Evolutionary conservation across 768 basidiomycete species (phyloP).

Genomic region (Lactifluus echinatus): DNA sequence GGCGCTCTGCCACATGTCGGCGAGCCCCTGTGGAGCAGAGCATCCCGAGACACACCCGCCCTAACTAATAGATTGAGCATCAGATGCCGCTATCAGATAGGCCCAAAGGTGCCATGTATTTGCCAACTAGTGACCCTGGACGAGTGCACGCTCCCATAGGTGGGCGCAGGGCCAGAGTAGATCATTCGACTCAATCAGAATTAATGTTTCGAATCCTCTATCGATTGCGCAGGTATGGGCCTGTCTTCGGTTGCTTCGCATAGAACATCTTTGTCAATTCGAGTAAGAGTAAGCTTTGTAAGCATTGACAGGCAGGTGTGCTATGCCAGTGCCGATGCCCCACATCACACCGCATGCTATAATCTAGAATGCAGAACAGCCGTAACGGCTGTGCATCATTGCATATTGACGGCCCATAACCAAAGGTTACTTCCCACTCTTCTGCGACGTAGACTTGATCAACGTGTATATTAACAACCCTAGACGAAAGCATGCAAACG

Average conservation of each 20-base stretch:
- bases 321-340: too few relatives aligned
- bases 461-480: background rate
- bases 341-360: background rate
- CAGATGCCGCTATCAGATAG: conserved; percentile 8
- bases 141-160: background rate
- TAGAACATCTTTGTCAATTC: background rate
- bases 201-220: background rate
- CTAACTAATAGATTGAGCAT: background rate
- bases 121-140: background rate
- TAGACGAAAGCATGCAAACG: background rate
- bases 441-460: background rate
- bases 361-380: background rate
- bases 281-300: background rate
- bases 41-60: background rate
- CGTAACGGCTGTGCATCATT: background rate
- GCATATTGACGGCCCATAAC: too few relatives aligned
- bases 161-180: conserved; percentile 8
- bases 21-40: conserved; percentile 8
- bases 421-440: background rate
- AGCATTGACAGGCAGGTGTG: too few relatives aligned
- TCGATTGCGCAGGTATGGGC: conserved; percentile 1
- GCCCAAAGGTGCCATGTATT: conserved; percentile 13
- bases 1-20: conserved; percentile 4
- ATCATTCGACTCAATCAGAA: background rate
- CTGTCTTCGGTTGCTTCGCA: background rate